Conservation (phyloP, 129 eudicot genomes). For the Helichrysum umbraculigerum region DNA sequence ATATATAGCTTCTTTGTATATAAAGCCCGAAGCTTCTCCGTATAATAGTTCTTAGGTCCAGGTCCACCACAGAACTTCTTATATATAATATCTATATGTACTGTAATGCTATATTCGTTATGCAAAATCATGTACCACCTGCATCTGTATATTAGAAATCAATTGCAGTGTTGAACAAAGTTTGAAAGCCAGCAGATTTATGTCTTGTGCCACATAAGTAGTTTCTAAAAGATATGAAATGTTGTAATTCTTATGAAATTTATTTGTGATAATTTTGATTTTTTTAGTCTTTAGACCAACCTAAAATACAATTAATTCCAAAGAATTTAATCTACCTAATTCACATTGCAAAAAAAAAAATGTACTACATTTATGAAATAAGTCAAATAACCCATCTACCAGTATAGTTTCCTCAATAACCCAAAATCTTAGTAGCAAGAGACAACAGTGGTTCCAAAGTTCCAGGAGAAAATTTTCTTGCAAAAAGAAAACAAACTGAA, state of each 20-base stretch:
- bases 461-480: conserved; percentile 77
- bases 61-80: conserved; percentile 32
- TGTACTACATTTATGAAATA: background rate
- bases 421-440: conserved; percentile 54
- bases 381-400: background rate
- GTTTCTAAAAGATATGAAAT: background rate
- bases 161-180: conserved; percentile 20
- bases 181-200: background rate
- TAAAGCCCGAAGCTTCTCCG: conserved; percentile 30
- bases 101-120: conserved; percentile 20
- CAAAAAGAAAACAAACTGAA: conserved; percentile 63
- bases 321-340: background rate
- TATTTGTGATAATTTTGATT: background rate
- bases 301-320: background rate
- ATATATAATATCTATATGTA: conserved; percentile 13
- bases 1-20: conserved; percentile 36
- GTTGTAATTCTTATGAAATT: background rate
- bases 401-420: conserved; percentile 37
- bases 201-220: background rate
- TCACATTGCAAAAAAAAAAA: background rate
- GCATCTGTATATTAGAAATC: conserved; percentile 34
- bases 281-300: background rate
- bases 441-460: conserved; percentile 55
- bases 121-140: conserved; percentile 31
- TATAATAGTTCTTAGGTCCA: conserved; percentile 30